These are phyloP conservation scores for Teratosphaeria pseudoeucalypti DNA, from an alignment of 2,329 filamentous ascomycete genomes.

Conservation along the genomic window DNA sequence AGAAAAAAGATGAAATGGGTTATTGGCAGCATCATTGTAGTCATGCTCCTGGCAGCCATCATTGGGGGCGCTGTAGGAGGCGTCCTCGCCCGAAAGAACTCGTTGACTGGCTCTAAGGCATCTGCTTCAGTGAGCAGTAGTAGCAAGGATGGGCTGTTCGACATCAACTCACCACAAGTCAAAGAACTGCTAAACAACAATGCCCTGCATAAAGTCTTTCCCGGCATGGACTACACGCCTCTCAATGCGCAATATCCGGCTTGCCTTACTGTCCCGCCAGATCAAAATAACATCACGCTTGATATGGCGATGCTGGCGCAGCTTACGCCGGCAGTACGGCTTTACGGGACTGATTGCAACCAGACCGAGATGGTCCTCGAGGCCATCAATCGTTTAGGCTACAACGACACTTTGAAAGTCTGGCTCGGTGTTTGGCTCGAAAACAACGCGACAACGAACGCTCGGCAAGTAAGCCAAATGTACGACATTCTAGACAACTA, in stretches of 20 bases:
- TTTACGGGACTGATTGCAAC: slow-evolving; percentile 96
- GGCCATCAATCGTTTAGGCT: slow-evolving; percentile 61
- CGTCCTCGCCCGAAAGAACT: slow-evolving; percentile 39
- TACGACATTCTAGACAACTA: slow-evolving; percentile 69
- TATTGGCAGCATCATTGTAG: slow-evolving; percentile 51
- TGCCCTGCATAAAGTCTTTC: slow-evolving; percentile 83
- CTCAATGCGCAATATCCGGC: slow-evolving; percentile 83
- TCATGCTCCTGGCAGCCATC: slow-evolving; percentile 61
- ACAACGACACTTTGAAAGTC: slow-evolving; percentile 66
- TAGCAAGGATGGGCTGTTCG: slow-evolving; percentile 47
- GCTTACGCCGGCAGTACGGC: slow-evolving; percentile 73
- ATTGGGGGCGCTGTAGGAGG: slow-evolving; percentile 66
- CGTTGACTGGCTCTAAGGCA: background rate
- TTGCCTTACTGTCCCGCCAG: slow-evolving; percentile 64
- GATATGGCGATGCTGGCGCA: slow-evolving; percentile 85
- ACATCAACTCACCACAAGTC: slow-evolving; percentile 64
- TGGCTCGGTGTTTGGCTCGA: slow-evolving; percentile 96
- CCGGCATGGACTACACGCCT: slow-evolving; percentile 90
- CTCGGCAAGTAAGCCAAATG: slow-evolving; percentile 71
- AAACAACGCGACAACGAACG: slow-evolving; percentile 69
- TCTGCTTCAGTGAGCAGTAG: slow-evolving; percentile 8
- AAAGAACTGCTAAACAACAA: slow-evolving; percentile 69
- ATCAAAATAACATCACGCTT: slow-evolving; percentile 87
- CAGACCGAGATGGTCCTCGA: slow-evolving; percentile 90
- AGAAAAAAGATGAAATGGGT: slow-evolving; percentile 61